Evolutionary conservation across 495 filamentous ascomycete genomes (phyloP), one percentile per base, ranked within the genome.

Genomic region (Penicillium cataractarum): DNA sequence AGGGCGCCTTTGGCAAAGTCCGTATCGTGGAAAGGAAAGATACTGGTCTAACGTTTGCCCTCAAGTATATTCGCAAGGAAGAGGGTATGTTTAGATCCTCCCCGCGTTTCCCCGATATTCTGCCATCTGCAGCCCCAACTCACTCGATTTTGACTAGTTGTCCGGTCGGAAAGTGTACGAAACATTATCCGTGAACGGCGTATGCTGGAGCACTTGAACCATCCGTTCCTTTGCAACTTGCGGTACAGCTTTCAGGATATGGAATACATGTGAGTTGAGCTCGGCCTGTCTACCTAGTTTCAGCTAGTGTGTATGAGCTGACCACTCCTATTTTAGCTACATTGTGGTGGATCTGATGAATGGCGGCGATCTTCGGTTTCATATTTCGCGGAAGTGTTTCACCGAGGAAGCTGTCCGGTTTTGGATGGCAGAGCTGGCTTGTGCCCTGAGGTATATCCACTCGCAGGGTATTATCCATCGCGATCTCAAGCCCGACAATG

Each of bases 1-100:
- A 97, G 73, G 95, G 95, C 70, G 96, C 95, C 21, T 99, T 99
- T 76, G 95, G 95, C 63, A 99, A 99, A 75, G 95, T 99, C 61
- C 89, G 95, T 61, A 99, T 99, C 67, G 95, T 99, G 67, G 95
- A 99, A 81, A 85, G 93, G 64, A 99, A 97, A 75, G 95, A 99
- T 73, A 96, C 94, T 1, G 89, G 88, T 49, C 88, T 90, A 72
- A 93, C 93, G 8, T 99, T 99, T 73, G 95, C 95, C 5, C 82
- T 99, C 48, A 99, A 98, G 72, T 98, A 99, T 75, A 98, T 99
- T 55, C 89, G 95, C 46, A 98, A 98, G 84, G 95, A 99, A 89
- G 95, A 99, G 85, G 91, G 93, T 96, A 69, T 57, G 89, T 31
- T 66, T 19, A 5, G 17, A 77, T 31, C 39, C 21, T 29, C 42